These are phyloP conservation scores for Epichloe sp. DNA, from an alignment of 2,329 filamentous ascomycete species.

Conservation along the genomic window DNA sequence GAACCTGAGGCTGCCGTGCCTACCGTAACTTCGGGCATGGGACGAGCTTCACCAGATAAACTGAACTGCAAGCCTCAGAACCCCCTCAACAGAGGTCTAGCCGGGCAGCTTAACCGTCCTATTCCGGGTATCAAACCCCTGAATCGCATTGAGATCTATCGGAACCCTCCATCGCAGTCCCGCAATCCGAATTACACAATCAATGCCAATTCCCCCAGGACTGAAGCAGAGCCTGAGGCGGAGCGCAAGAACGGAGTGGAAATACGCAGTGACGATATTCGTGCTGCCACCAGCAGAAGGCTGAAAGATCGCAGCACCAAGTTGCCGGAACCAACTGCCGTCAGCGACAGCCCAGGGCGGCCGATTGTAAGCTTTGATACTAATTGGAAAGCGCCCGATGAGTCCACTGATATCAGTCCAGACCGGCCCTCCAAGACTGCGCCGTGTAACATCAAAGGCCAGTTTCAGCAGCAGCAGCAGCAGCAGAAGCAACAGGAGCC, in stretches of 20 bases:
- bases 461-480: conserved; percentile 3
- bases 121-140: conserved; percentile 21
- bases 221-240: conserved; percentile 26
- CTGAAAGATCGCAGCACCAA: conserved; percentile 76
- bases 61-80: conserved; percentile 21
- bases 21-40: conserved; percentile 9
- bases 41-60: conserved; percentile 20
- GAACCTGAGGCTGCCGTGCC: conserved; percentile 47
- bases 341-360: conserved; percentile 79
- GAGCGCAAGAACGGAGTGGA: conserved; percentile 68
- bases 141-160: conserved; percentile 60
- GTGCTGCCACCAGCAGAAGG: conserved; percentile 79
- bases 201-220: conserved; percentile 35
- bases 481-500: background rate
- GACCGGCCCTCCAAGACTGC: conserved; percentile 22
- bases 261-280: conserved; percentile 75
- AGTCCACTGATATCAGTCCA: conserved; percentile 53
- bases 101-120: conserved; percentile 30
- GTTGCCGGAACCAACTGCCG: conserved; percentile 75
- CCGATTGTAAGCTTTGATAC: conserved; percentile 96
- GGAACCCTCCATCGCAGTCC: conserved; percentile 71
- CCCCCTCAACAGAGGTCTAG: conserved; percentile 19
- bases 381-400: conserved; percentile 63
- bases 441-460: conserved; percentile 2
- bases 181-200: conserved; percentile 67